Percentiles rank a stretch among this genome's conserved stretches.
Evolutionary conservation across 2,329 filamentous ascomycete species (phyloP).

Genomic region (Colletotrichum sp.): DNA sequence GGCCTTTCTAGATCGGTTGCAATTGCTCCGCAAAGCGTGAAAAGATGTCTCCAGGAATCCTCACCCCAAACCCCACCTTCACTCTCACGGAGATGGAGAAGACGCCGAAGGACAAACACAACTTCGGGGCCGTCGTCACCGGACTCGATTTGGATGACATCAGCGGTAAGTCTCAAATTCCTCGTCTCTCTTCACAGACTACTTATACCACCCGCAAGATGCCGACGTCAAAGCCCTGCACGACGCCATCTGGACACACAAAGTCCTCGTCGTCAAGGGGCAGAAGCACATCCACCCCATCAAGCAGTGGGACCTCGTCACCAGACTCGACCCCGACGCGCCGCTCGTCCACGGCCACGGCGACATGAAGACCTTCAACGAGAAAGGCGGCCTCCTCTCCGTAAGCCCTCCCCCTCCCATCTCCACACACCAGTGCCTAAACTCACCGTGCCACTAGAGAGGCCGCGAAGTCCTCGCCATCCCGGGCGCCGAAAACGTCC

Average conservation of each 20-base stretch:
- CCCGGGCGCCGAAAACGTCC: slow-evolving; percentile 47
- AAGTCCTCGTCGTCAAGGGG: neutral
- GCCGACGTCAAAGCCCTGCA: neutral
- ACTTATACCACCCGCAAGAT: neutral
- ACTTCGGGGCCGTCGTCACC: neutral
- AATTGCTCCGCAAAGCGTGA: neutral
- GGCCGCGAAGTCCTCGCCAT: slow-evolving; percentile 38
- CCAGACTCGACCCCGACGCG: slow-evolving; percentile 45
- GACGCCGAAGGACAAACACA: neutral
- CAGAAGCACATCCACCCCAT: slow-evolving; percentile 34
- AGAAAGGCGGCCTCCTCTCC: slow-evolving; percentile 42
- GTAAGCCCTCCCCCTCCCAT: neutral
- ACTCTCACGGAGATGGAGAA: neutral
- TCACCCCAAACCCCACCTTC: neutral
- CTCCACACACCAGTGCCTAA: neutral
- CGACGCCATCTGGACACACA: neutral
- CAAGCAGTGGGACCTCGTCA: slow-evolving; percentile 51
- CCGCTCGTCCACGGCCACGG: slow-evolving; percentile 47
- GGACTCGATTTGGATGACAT: neutral
- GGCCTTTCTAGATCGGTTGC: neutral
- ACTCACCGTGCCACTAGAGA: neutral
- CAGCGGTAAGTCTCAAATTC: neutral
- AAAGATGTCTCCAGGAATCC: neutral
- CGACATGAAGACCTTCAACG: slow-evolving; percentile 43
- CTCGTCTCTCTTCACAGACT: fast-evolving